Conservation (phyloP, 805 yeast genomes). For the Debaryomyces hansenii region DNA sequence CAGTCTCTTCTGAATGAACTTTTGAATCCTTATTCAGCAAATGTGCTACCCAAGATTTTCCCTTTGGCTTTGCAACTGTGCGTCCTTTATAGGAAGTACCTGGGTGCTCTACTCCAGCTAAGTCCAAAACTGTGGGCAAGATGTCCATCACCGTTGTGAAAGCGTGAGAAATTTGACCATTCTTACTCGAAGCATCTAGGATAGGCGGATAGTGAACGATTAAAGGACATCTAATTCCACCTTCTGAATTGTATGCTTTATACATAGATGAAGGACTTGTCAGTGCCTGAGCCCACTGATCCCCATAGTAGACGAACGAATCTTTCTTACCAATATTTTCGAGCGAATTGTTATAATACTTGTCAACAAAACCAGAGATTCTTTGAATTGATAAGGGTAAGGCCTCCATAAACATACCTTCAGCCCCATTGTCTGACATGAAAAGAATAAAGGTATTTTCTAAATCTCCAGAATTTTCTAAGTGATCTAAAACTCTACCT, state of each 20-base stretch:
- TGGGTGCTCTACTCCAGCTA: slow-evolving; percentile 48
- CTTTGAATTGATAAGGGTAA: slow-evolving; percentile 41
- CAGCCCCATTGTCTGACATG: slow-evolving; percentile 68
- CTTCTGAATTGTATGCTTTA: slow-evolving; percentile 60
- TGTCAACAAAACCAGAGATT: slow-evolving; percentile 22
- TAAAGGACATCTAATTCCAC: slow-evolving; percentile 59
- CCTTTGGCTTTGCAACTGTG: slow-evolving; percentile 44
- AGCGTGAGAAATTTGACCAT: slow-evolving; percentile 33
- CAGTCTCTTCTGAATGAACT: slow-evolving; percentile 43
- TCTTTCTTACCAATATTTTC: slow-evolving; percentile 50
- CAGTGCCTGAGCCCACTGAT: slow-evolving; percentile 64
- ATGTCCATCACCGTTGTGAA: slow-evolving; percentile 63
- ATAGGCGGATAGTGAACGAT: slow-evolving; percentile 46
- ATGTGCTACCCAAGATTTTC: slow-evolving; percentile 45
- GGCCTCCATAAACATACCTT: slow-evolving; percentile 59
- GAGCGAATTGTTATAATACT: slow-evolving; percentile 41
- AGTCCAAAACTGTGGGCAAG: slow-evolving; percentile 53
- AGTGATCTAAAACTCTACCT: slow-evolving; percentile 46
- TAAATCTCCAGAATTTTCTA: slow-evolving; percentile 43
- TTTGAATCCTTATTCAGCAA: slow-evolving; percentile 24
- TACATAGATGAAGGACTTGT: slow-evolving; percentile 56
- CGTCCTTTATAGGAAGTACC: slow-evolving; percentile 41
- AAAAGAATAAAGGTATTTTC: slow-evolving; percentile 59
- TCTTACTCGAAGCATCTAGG: slow-evolving; percentile 9
- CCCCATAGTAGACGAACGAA: slow-evolving; percentile 53